Base-by-base conservation (phyloP, 2,329 filamentous ascomycete genomes). In the Fusarium domesticum region DNA sequence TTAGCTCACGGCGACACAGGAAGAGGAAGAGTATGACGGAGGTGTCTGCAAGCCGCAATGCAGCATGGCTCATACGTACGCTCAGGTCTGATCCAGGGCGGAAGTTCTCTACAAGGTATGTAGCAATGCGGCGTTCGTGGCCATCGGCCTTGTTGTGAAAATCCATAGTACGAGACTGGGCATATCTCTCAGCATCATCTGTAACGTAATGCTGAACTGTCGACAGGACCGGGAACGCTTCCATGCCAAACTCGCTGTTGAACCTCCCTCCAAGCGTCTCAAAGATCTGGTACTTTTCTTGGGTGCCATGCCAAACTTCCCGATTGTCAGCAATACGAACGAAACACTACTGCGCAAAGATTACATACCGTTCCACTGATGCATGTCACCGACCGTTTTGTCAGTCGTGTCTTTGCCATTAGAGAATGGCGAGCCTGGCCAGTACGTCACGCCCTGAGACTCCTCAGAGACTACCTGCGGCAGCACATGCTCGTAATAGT, bases 111-210 rank as follows among this genome's bases (percentile, higher is more conserved):
- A 84, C 79, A 2, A 91, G 70, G 58, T 92, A 92, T 1, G 84
- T 81, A 11, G 84, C 83, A 47, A 91, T 81, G 31, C 86, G 75
- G 28, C 86, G 75, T 63, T 90, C 85, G 58, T 90, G 85, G 1
- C 87, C 86, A 53, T 83, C 82, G 6, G 85, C 87, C 66, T 92
- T 92, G 68, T 92, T 92, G 68, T 90, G 87, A 60, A 91, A 90
- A 59, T 91, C 87, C 36, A 91, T 73, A 45, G 84, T 83, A 47
- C 82, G 81, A 4, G 84, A 89, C 51, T 89, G 84, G 1, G 86
- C 81, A 23, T 76, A 72, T 15, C 78, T 71, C 42, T 85, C 76
- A 35, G 70, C 62, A 12, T 66, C 61, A 7, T 68, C 55, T 2
- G 74, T 80, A 52, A 89, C 77, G 62, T 83, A 89, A 25, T 75